Conservation (phyloP, 108 stramenopile species). For the Cyclostephanos tholiformis region DNA sequence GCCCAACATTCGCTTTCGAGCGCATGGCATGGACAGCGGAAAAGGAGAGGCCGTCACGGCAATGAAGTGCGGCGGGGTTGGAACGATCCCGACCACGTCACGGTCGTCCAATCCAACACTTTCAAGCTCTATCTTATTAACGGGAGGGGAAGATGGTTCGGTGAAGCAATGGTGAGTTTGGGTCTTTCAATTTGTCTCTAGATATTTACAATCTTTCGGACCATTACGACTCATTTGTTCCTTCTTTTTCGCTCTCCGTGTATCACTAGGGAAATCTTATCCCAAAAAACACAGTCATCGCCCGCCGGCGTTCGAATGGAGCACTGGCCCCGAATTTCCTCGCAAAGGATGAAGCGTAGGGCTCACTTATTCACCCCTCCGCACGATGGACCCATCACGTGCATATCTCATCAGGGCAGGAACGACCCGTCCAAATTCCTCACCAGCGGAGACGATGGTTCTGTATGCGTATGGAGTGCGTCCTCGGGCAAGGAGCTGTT, state of each 20-base stretch:
- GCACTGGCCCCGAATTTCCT: conserved; percentile 65
- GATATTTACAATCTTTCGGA: too few species aligned
- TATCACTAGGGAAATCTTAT: conserved; percentile 39
- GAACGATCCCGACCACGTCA: conserved; percentile 36
- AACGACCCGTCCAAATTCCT: conserved; percentile 53
- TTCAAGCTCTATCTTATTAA: conserved; percentile 48
- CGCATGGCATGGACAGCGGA: conserved; percentile 49
- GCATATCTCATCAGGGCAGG: conserved; percentile 41
- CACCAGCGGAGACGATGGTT: conserved; percentile 56
- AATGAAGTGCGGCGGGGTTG: conserved; percentile 54
- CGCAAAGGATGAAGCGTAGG: conserved; percentile 61
- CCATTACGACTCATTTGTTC: background rate
- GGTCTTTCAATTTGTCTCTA: background rate
- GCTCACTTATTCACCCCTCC: conserved; percentile 61
- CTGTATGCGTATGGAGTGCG: conserved; percentile 60
- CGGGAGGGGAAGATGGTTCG: conserved; percentile 61
- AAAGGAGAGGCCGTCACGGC: conserved; percentile 55
- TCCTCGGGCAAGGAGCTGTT: conserved; percentile 54
- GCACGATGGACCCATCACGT: conserved; percentile 50
- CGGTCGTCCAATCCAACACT: conserved; percentile 12
- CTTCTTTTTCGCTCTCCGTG: background rate
- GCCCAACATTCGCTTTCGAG: conserved; percentile 54
- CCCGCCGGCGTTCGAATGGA: conserved; percentile 39
- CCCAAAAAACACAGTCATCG: conserved; percentile 26
- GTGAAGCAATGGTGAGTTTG: conserved; percentile 66